These are phyloP conservation scores for Jatropha podagrica DNA, from an alignment of 441 rosid species.

Conservation along the genomic window DNA sequence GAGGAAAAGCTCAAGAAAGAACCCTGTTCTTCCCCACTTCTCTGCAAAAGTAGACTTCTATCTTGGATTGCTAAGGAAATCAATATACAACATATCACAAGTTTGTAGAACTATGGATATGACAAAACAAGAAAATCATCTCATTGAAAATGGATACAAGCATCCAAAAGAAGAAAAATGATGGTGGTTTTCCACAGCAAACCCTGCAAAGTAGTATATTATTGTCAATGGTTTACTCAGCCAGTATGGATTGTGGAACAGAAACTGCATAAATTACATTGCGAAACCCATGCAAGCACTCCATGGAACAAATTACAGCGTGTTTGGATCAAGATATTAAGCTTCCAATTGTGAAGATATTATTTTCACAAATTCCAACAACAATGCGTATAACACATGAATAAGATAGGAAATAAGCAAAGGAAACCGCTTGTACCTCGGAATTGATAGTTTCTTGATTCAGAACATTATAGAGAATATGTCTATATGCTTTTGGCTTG, in stretches of 20 bases:
- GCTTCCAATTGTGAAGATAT: not conserved
- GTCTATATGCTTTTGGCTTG: slow-evolving; percentile 72
- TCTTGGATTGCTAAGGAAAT: slow-evolving; percentile 53
- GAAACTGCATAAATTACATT: not conserved
- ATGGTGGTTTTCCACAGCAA: slow-evolving; percentile 62
- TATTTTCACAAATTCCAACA: not conserved
- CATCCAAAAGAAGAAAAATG: slow-evolving; percentile 65
- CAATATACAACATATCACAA: not conserved
- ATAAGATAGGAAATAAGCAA: not conserved
- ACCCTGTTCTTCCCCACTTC: slow-evolving; percentile 36
- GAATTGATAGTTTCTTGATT: slow-evolving; percentile 42
- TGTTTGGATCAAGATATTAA: not conserved
- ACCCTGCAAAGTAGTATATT: slow-evolving; percentile 45
- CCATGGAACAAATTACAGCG: not conserved
- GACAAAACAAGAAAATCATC: slow-evolving; percentile 21
- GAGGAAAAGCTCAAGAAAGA: slow-evolving; percentile 39
- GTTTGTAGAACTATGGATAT: slow-evolving; percentile 10
- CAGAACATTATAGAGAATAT: slow-evolving; percentile 67
- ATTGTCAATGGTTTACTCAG: slow-evolving; percentile 1
- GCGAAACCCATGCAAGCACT: not conserved
- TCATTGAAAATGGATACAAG: slow-evolving; percentile 58
- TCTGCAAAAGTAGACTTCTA: slow-evolving; percentile 53
- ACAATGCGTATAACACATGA: not conserved
- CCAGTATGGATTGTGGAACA: not conserved
- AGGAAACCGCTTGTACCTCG: slow-evolving; percentile 41